Base-by-base conservation (phyloP, 805 yeast species). In the Candida andamanensis region DNA sequence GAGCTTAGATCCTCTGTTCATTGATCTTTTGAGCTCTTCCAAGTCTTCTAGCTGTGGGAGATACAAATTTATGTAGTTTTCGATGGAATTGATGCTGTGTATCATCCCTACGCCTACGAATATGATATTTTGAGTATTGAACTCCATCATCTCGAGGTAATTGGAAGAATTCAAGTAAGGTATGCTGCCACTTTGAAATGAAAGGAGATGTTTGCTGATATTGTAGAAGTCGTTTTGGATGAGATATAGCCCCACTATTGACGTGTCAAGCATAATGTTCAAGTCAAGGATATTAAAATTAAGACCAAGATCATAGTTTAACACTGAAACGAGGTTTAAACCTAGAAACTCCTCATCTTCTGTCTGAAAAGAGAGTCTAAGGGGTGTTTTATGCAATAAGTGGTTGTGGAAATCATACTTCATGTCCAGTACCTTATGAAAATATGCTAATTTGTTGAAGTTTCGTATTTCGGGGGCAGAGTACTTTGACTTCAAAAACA, bases 101-200 rank as follows among this genome's bases (percentile, higher is more conserved):
- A 85, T 63, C 29, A 85, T 59, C 1, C 73, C 77, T 20, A 81
- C 53, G 0, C 84, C 80, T 13, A 66, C 42, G 39, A 71, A 76
- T 3, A 44, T 10, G 17, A 33, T 30, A 28, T 34, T 22, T 6
- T 19, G 8, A 3, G 32, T 24, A 10, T 33, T 32, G 24, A 33
- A 32, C 12, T 39, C 45, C 4, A 43, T 18, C 10, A 45, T 24
- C 17, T 39, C 40, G 8, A 16, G 13, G 15, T 39, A 42, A 5
- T 43, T 33, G 2, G 45, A 24, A 10, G 46, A 38, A 26, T 52
- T 40, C 21, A 57, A 22, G 33, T 49, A 53, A 3, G 40, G 23
- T 3, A 58, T 54, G 5, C 37, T 15, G 15, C 31, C 19, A 21
- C 40, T 26, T 15, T 25, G 14, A 23, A 15, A 26, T 19, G 16